Base-by-base conservation (phyloP, 2,329 filamentous ascomycete genomes). In the Bipolaris bicolor region DNA sequence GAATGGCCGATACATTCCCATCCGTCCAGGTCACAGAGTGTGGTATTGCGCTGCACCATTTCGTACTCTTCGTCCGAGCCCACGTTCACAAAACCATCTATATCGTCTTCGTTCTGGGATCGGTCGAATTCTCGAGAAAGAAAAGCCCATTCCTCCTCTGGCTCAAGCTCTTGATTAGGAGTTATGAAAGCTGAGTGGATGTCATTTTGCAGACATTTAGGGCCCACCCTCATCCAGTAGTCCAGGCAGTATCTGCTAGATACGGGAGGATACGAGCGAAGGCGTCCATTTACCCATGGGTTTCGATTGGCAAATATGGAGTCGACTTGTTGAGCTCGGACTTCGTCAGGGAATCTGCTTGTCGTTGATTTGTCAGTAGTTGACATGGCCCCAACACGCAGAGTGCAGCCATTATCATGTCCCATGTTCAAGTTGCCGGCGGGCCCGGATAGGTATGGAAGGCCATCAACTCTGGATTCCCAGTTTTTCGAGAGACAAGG, bases 301-400 rank as follows among this genome's bases (percentile, higher is more conserved):
- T 39, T 33, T 13, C 46, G 46, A 10, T 39, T 39, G 33, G 46
- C 46, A 34, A 49, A 49, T 36, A 49, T 39, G 33, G 46, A 49
- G 18, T 49, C 46, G 20, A 49, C 33, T 37, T 29, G 33, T n/a
- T 29, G 33, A 2, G 46, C 46, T 9, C n/a, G 18, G 15, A 9
- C 15, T 20, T 34, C 34, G 5, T 7, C 31, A 16, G 18, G 18
- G 31, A 2, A 11, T 36, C 13, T 33, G 20, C 24, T 31, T 11
- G 9, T 45, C 26, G 6, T 18, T 16, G 43, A 11, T 5, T 10
- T 10, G 9, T 16, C 9, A 44, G 6, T n/a, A 7, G 9, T 20
- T 11, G n/a, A 5, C 15, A 45, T 45, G 15, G 16, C 29, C 7
- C 9, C 43, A 11, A 11, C 5, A n/a, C 7, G 7, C 7, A 26